Evolutionary conservation across 1,139 yeast species (phyloP).

Genomic region (Suhomyces choctaworum): DNA sequence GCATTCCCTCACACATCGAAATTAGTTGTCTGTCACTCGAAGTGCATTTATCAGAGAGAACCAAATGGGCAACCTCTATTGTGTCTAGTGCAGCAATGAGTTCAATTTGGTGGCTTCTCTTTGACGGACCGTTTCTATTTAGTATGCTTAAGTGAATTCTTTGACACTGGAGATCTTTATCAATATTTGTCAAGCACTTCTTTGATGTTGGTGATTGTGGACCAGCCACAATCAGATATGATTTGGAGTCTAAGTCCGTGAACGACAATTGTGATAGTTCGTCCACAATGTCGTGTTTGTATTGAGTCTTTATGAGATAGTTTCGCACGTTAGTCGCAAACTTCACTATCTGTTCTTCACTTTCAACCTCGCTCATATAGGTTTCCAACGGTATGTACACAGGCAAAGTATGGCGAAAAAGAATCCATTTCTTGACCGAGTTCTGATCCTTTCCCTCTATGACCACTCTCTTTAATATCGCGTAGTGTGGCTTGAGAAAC

Average conservation of each 20-base stretch:
- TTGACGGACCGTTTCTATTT: conserved; percentile 1
- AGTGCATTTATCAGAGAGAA: conserved; percentile 4
- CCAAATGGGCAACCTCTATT: conserved; percentile 18
- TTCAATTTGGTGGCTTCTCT: conserved; percentile 17
- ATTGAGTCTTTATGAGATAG: conserved; percentile 26
- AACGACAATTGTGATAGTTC: conserved; percentile 16
- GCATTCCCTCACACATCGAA: conserved; percentile 17
- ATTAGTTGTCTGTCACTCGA: neutral
- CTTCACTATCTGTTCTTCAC: conserved; percentile 9
- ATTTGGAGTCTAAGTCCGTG: conserved; percentile 8
- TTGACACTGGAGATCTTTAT: conserved; percentile 30
- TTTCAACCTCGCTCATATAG: conserved; percentile 7
- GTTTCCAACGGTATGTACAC: conserved; percentile 27
- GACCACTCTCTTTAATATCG: conserved; percentile 29
- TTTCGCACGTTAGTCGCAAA: conserved; percentile 23
- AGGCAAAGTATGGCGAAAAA: conserved; percentile 42
- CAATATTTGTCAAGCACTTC: conserved; percentile 16
- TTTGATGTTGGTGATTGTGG: neutral
- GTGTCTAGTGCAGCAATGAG: conserved; percentile 21
- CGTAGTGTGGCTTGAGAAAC: conserved; percentile 39
- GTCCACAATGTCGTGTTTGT: conserved; percentile 34
- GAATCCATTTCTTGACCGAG: conserved; percentile 25
- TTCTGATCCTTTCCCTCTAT: conserved; percentile 15
- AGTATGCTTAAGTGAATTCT: conserved; percentile 18
- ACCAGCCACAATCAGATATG: conserved; percentile 1